phyloP scores from a whole-genome alignment of 192 early-diverging fungal species.

The Coemansia sp. region DNA sequence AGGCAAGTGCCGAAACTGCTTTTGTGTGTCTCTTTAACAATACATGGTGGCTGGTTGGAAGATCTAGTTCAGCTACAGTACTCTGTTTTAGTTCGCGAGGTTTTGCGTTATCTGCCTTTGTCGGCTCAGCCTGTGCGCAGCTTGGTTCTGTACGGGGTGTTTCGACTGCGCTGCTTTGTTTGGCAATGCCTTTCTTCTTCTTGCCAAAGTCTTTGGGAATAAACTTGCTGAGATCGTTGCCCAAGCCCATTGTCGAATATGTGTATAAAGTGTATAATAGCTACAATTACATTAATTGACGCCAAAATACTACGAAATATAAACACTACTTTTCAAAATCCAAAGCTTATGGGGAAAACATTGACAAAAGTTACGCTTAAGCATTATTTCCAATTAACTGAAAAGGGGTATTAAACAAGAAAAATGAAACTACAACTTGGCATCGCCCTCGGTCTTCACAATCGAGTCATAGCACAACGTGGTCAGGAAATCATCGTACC shows the following conservation, averaged over 20 bases:
- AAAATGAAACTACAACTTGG: constrained; percentile 34
- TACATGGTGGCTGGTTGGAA: constrained; percentile 12
- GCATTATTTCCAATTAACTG: no score
- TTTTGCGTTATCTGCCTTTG: not conserved
- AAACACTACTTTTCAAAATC: no score
- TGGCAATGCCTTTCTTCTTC: constrained; percentile 27
- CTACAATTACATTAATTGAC: no score
- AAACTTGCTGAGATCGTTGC: constrained; percentile 47
- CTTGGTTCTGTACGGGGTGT: not conserved
- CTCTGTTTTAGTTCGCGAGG: no score
- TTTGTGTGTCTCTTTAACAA: constrained; percentile 23
- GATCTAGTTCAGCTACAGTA: not conserved
- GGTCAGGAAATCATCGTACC: constrained; percentile 93
- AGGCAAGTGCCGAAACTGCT: constrained; percentile 64
- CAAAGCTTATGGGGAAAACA: no score
- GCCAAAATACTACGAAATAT: no score
- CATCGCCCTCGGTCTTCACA: constrained; percentile 42
- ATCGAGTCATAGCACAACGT: constrained; percentile 91
- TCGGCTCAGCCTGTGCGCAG: not conserved
- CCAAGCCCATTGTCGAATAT: constrained; percentile 28
- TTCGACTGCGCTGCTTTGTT: not conserved
- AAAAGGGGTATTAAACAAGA: not conserved
- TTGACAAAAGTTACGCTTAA: no score
- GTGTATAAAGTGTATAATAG: not conserved
- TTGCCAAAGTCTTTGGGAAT: constrained; percentile 54